Conservation (phyloP, 805 yeast genomes). For the Saccharomyces eubayanus region DNA sequence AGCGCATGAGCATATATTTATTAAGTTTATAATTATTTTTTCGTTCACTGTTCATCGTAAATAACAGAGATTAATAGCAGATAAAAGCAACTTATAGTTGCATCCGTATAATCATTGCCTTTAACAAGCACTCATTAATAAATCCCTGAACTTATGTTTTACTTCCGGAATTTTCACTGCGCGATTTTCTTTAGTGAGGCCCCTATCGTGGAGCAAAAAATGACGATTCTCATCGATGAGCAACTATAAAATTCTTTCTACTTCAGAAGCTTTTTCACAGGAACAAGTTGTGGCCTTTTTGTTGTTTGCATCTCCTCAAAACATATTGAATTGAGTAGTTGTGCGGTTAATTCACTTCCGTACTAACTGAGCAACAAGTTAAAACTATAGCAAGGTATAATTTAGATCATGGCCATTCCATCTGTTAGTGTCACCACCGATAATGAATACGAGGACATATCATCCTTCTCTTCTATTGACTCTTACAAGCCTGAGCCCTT, state of each 20-base stretch:
- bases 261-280: not conserved
- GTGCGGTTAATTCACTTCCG: not conserved
- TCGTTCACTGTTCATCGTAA: not conserved
- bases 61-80: not conserved
- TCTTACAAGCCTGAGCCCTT: conserved; percentile 23
- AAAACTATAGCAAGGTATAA: not conserved
- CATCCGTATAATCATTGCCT: not conserved
- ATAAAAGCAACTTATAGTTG: not conserved
- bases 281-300: not conserved
- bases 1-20: conserved; percentile 33
- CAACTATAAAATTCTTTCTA: not conserved
- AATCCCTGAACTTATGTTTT: not conserved
- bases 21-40: not conserved
- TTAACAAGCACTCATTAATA: not conserved
- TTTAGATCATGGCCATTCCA: not conserved
- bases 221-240: not conserved
- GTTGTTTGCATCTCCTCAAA: not conserved
- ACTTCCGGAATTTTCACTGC: not conserved
- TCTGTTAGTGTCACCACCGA: conserved; percentile 6
- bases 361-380: not conserved
- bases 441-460: conserved; percentile 20
- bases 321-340: not conserved
- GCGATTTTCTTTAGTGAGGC: not conserved
- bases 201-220: not conserved
- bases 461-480: conserved; percentile 24